A percentile compares a stretch with the other conserved stretches of the same genome.
These are phyloP conservation scores for Lanmaoa rubissima DNA, from an alignment of 768 basidiomycete genomes.

Conservation along the genomic window DNA sequence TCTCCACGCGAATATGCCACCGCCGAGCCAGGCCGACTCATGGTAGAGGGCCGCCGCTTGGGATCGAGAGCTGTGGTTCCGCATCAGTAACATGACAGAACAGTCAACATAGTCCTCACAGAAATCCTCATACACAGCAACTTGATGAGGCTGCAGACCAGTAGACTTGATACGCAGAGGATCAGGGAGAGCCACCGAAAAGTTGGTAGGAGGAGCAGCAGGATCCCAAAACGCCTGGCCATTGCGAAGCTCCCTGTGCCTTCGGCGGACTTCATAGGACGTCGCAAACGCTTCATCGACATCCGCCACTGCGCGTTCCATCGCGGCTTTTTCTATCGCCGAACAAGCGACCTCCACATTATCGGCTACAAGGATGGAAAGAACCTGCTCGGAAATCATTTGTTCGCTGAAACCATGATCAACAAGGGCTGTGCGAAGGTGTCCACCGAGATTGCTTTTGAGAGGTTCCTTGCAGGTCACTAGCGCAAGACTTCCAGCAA, in stretches of 20 bases:
- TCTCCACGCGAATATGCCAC: constrained; percentile 60
- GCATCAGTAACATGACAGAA: constrained; percentile 13
- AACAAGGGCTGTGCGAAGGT: constrained; percentile 76
- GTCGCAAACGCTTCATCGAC: constrained; percentile 85
- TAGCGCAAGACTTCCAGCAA: constrained; percentile 92
- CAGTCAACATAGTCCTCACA: constrained; percentile 40
- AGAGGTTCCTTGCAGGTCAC: constrained; percentile 99
- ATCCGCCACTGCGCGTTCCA: constrained; percentile 91
- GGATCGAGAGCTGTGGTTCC: constrained; percentile 46
- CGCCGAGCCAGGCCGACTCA: constrained; percentile 70
- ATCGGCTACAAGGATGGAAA: constrained; percentile 79
- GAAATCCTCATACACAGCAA: constrained; percentile 94
- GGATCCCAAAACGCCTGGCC: constrained; percentile 90
- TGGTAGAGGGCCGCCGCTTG: constrained; percentile 47
- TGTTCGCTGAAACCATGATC: constrained; percentile 92
- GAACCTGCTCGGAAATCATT: constrained; percentile 78
- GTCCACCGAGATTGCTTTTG: constrained; percentile 85
- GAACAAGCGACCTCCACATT: constrained; percentile 92
- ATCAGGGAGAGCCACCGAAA: constrained; percentile 77
- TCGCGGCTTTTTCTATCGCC: constrained; percentile 95
- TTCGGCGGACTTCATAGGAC: constrained; percentile 80
- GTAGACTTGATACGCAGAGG: constrained; percentile 79
- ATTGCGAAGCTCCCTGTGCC: constrained; percentile 79
- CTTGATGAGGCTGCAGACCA: constrained; percentile 80
- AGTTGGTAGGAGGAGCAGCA: constrained; percentile 64